These are phyloP conservation scores for Aciculosporium take DNA, from an alignment of 2,329 filamentous ascomycete species.

Conservation along the genomic window DNA sequence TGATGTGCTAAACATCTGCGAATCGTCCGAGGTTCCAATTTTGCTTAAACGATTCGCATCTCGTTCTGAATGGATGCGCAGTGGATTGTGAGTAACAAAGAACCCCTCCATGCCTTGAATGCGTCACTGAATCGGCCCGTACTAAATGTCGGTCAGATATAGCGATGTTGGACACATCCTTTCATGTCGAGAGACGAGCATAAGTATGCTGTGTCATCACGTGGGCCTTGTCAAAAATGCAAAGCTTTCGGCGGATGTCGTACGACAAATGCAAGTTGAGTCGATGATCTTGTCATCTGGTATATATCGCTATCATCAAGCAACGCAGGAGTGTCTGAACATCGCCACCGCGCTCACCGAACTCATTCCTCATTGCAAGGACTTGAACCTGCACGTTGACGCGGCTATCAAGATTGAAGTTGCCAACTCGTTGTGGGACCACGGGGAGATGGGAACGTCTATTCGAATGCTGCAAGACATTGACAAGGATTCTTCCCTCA, in stretches of 20 bases:
- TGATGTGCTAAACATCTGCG: slow-evolving; percentile 52
- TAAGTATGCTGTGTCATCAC: slow-evolving; percentile 65
- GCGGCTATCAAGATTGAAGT: slow-evolving; percentile 67
- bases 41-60: slow-evolving; percentile 49
- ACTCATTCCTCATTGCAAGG: slow-evolving; percentile 54
- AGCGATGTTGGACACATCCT: slow-evolving; percentile 68
- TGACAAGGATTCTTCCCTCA: slow-evolving; percentile 42
- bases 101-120: background rate
- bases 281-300: slow-evolving; percentile 62
- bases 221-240: slow-evolving; percentile 45
- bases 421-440: slow-evolving; percentile 84
- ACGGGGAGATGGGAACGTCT: slow-evolving; percentile 77
- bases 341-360: slow-evolving; percentile 72
- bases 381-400: slow-evolving; percentile 62
- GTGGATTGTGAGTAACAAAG: slow-evolving; percentile 50
- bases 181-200: slow-evolving; percentile 67
- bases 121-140: background rate
- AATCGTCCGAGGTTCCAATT: slow-evolving; percentile 44
- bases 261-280: slow-evolving; percentile 59
- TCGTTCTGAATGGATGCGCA: slow-evolving; percentile 67
- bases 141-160: slow-evolving; percentile 34
- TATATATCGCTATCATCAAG: slow-evolving; percentile 66
- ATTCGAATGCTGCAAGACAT: slow-evolving; percentile 77
- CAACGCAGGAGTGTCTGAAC: slow-evolving; percentile 74
- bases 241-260: slow-evolving; percentile 45